These are phyloP conservation scores for Umbelopsis vinacea DNA, from an alignment of 192 early-diverging fungal species.

Conservation along the genomic window DNA sequence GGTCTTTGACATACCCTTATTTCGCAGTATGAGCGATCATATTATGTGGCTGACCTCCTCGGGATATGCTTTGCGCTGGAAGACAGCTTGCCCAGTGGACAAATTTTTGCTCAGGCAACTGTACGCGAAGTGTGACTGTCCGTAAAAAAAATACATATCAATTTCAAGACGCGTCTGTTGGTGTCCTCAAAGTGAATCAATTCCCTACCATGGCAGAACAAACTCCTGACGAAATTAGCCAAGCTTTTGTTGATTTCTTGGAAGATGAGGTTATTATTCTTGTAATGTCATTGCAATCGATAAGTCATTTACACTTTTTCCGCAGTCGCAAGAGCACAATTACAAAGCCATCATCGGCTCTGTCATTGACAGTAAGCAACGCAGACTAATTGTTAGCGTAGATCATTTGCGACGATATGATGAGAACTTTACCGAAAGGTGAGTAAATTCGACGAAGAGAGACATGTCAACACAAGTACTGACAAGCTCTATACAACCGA, in stretches of 20 bases:
- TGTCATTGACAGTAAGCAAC: constrained; percentile 31
- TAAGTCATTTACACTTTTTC: not conserved
- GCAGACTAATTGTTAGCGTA: constrained; percentile 85
- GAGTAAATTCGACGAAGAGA: constrained; percentile 1
- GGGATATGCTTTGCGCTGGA: too few species aligned
- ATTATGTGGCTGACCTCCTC: too few species aligned
- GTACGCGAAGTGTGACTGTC: not conserved
- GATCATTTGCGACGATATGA: constrained; percentile 86
- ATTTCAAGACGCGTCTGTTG: not conserved
- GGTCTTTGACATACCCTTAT: too few species aligned
- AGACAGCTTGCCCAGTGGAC: too few species aligned
- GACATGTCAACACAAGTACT: not conserved
- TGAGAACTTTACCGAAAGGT: constrained; percentile 75
- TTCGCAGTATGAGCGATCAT: too few species aligned
- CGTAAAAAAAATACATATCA: constrained; percentile 23
- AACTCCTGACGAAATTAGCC: constrained; percentile 20
- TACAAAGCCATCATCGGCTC: constrained; percentile 25
- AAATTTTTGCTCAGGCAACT: not conserved
- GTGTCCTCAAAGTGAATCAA: constrained; percentile 4
- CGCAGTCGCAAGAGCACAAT: constrained; percentile 18
- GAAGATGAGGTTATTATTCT: constrained; percentile 23
- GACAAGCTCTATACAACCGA: not conserved
- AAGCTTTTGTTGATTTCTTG: constrained; percentile 26
- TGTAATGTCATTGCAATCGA: not conserved
- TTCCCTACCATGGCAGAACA: constrained; percentile 14